A percentile compares a stretch with the other conserved stretches of the same genome.
These are phyloP conservation scores for Bacidia rubella DNA, from an alignment of 495 filamentous ascomycete genomes.

Conservation along the genomic window DNA sequence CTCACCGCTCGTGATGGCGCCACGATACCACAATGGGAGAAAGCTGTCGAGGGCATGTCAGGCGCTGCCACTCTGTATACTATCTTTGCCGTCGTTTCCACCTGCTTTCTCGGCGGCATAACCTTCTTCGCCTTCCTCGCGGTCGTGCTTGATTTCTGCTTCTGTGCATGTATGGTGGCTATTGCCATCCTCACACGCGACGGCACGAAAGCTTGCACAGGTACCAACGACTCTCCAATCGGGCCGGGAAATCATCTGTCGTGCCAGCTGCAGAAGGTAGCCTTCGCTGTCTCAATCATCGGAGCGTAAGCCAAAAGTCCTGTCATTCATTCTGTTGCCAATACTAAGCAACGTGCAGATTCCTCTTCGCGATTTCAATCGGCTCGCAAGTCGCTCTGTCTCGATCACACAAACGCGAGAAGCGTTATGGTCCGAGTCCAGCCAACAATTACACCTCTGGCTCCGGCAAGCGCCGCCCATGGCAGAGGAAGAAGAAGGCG, in stretches of 20 bases:
- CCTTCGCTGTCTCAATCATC: constrained; percentile 64
- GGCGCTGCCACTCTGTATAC: constrained; percentile 62
- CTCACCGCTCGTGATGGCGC: constrained; percentile 38
- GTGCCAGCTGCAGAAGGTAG: constrained; percentile 59
- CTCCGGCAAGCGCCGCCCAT: constrained; percentile 27
- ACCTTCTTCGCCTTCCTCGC: constrained; percentile 67
- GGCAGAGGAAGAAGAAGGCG: constrained; percentile 14
- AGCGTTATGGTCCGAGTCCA: constrained; percentile 64
- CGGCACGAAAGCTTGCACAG: constrained; percentile 48
- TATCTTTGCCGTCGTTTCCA: constrained; percentile 52
- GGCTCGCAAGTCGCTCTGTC: constrained; percentile 48
- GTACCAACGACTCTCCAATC: constrained; percentile 46
- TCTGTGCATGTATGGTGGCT: constrained; percentile 75
- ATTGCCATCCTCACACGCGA: constrained; percentile 55
- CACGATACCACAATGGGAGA: constrained; percentile 46
- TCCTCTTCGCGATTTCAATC: constrained; percentile 56
- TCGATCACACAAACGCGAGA: constrained; percentile 63
- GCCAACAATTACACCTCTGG: constrained; percentile 68
- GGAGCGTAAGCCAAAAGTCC: constrained; percentile 46
- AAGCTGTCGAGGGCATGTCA: constrained; percentile 70
- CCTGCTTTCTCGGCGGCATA: constrained; percentile 66
- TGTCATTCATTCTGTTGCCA: too few species aligned
- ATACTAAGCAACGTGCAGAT: constrained; percentile 25
- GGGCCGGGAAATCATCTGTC: constrained; percentile 33
- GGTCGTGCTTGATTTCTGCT: constrained; percentile 59